These are phyloP conservation scores for Hypoxylon perforatum DNA, from an alignment of 495 filamentous ascomycete species.

Conservation along the genomic window DNA sequence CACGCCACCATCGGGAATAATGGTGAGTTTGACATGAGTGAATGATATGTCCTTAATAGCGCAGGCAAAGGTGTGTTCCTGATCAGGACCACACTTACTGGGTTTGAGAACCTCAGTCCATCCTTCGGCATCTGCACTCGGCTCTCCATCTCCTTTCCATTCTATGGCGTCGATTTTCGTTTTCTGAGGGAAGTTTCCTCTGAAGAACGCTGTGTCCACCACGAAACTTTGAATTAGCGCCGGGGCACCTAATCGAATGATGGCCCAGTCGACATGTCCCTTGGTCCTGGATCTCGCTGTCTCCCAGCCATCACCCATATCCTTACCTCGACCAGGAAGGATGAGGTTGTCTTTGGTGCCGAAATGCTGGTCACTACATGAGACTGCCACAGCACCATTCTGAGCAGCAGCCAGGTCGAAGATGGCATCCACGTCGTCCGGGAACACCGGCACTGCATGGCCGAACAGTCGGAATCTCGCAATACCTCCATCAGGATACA, in stretches of 20 bases:
- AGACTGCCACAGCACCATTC: conserved; percentile 80
- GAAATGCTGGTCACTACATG: conserved; percentile 87
- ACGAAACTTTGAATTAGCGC: conserved; percentile 77
- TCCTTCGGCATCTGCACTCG: conserved; percentile 66
- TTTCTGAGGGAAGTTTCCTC: conserved; percentile 88
- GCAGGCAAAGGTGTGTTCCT: conserved; percentile 77
- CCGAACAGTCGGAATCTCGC: conserved; percentile 87
- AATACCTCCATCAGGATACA: conserved; percentile 97
- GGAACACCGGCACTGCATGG: conserved; percentile 77
- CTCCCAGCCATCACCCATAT: conserved; percentile 98
- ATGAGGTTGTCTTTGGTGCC: conserved; percentile 85
- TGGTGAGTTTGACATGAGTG: conserved; percentile 87
- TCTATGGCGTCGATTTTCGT: conserved; percentile 75
- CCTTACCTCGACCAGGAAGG: conserved; percentile 83
- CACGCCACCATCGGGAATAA: conserved; percentile 92
- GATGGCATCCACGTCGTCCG: conserved; percentile 66
- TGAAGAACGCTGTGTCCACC: conserved; percentile 89
- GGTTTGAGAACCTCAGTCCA: conserved; percentile 77
- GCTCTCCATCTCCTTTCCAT: conserved; percentile 64
- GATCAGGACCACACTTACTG: conserved; percentile 80
- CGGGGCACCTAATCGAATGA: conserved; percentile 78
- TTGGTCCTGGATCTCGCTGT: conserved; percentile 80
- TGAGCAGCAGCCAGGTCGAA: conserved; percentile 87
- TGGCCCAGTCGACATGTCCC: conserved; percentile 87
- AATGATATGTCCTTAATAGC: conserved; percentile 66